phyloP scores from a whole-genome alignment of 768 basidiomycete genomes.

The Myochromella boudieri region DNA sequence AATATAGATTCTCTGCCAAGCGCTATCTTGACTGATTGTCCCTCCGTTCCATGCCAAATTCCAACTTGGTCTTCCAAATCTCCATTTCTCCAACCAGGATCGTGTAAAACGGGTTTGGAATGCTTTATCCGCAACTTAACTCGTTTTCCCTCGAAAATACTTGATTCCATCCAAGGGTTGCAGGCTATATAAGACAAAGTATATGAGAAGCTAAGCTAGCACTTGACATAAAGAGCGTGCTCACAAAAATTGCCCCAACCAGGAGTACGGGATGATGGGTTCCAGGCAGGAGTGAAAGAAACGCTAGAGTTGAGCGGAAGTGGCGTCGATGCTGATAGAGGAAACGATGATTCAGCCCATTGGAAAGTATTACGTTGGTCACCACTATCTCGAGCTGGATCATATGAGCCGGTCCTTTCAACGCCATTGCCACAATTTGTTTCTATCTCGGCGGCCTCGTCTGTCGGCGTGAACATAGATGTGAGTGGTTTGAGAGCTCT shows the following conservation, averaged over 20 bases:
- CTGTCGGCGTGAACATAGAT: too few relatives aligned
- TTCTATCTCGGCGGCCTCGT: too few relatives aligned
- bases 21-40: background rate
- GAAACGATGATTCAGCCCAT: background rate
- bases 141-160: background rate
- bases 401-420: too few relatives aligned
- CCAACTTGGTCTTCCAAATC: background rate
- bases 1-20: background rate
- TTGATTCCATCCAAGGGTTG: background rate
- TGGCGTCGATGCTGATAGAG: background rate
- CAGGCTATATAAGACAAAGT: too few relatives aligned
- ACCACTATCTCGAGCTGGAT: too few relatives aligned
- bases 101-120: background rate
- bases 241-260: too few relatives aligned
- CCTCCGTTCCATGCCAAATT: background rate
- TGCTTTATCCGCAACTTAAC: background rate
- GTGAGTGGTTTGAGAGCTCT: too few relatives aligned
- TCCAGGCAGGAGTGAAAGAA: background rate
- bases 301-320: background rate
- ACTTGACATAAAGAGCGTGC: too few relatives aligned
- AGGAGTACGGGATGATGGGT: background rate
- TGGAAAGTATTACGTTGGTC: too few relatives aligned
- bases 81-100: background rate
- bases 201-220: too few relatives aligned
- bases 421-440: too few relatives aligned